These are phyloP conservation scores for Tuber calosporum DNA, from an alignment of 495 filamentous ascomycete genomes.

Conservation along the genomic window DNA sequence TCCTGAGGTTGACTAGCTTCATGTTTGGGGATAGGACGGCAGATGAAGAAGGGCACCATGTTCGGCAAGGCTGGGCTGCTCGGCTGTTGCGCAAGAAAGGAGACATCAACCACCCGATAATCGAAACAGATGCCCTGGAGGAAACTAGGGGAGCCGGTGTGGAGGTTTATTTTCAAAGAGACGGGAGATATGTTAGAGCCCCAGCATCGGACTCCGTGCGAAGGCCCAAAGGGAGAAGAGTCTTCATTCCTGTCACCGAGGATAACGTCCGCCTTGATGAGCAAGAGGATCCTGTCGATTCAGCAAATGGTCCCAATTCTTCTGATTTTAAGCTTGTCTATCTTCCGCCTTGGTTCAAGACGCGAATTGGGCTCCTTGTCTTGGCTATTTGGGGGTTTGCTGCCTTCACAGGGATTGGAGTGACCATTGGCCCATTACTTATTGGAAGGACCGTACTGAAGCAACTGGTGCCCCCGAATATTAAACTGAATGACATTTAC, in stretches of 20 bases:
- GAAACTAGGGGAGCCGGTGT: constrained; percentile 19
- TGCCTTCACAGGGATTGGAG: constrained; percentile 77
- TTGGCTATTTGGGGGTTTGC: constrained; percentile 89
- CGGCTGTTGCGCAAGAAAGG: constrained; percentile 48
- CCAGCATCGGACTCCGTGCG: constrained; percentile 90
- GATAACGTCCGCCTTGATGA: constrained; percentile 58
- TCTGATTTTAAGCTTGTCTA: constrained; percentile 75
- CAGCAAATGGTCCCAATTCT: constrained; percentile 55
- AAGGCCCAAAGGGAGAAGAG: constrained; percentile 70
- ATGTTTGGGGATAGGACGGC: constrained; percentile 72
- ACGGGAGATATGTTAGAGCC: constrained; percentile 81
- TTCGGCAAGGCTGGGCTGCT: constrained; percentile 52
- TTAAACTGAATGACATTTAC: constrained; percentile 87
- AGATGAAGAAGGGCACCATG: constrained; percentile 73
- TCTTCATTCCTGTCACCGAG: constrained; percentile 75
- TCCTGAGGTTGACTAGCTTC: constrained; percentile 78
- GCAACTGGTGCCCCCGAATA: constrained; percentile 55
- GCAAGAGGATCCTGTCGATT: constrained; percentile 48
- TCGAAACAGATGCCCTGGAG: constrained; percentile 43
- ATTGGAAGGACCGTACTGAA: constrained; percentile 73
- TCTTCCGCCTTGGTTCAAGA: constrained; percentile 75
- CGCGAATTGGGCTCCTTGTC: constrained; percentile 77
- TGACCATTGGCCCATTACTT: constrained; percentile 76
- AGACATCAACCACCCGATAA: constrained; percentile 48
- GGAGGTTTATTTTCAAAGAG: constrained; percentile 53